Evolutionary conservation across 116 monocot genomes (phyloP), one percentile per base, ranked within the genome.

Genomic region (Phalaenopsis hybrid): DNA sequence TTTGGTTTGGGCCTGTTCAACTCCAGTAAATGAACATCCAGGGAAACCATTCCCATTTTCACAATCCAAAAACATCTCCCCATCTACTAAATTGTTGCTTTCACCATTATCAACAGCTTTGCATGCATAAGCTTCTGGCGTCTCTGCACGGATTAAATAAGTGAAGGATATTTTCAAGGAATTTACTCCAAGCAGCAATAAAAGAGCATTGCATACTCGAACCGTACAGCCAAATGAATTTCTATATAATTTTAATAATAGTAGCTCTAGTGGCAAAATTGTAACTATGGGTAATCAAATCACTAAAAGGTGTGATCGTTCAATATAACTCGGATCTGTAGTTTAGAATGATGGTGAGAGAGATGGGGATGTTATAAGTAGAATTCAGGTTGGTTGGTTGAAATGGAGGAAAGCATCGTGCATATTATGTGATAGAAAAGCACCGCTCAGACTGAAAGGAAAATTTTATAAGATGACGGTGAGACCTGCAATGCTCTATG

Each of bases 11-110:
- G 81, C 85, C 79, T 87, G 87, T 70, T 84, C 87, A 79, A 83
- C 58, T 79, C 74, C 84, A 58, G 86, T 88, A 77, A 85, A 76
- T 15, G 85, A 82, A 83, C 74, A 81, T 55, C 69, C 74, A 2
- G 91, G 90, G 82, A 90, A 94, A 73, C 81, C 86, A 77, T 79
- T 82, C 6, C 82, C 88, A 61, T 81, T 81, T 67, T 90, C 92
- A 82, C 89, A 88, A 21, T 89, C 92, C 65, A 87, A 48, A 59
- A 86, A 61, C 45, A 72, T 82, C 31, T 88, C 90, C 44, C 25
- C 78, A 50, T 89, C 89, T 46, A 81, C 83, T 44, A 81, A 48
- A 70, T 89, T 91, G 74, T 87, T 91, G 69, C 82, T 85, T 48
- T 82, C 10, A 31, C 82, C 61, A 57, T 72, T 63, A 74, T 88